Evolutionary conservation across 1,284 basidiomycete genomes (phyloP), one percentile per base, ranked within the genome.

Genomic region (Termitomyces sp.): DNA sequence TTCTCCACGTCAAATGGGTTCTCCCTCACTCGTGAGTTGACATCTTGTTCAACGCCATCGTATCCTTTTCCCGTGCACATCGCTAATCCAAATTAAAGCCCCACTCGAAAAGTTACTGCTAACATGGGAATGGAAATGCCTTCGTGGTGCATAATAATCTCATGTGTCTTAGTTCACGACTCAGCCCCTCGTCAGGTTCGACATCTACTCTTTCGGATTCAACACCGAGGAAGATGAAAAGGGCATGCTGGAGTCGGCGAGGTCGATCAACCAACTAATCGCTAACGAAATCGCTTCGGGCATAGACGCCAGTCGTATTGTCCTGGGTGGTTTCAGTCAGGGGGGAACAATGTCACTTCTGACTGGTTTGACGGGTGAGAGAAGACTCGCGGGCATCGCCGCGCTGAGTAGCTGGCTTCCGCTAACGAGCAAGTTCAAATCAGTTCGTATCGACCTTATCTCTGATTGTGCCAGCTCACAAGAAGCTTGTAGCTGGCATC

Each of bases 271-370:
- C 64, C 70, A 79, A 55, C 73, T 95, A 58, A 85, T 97, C 64
- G 77, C 81, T 13, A 76, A 78, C 3, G 94, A 96, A 68, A 75
- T 93, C 33, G 82, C 86, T 54, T 74, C 75, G 13, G 92, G 90
- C 26, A 82, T 88, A 50, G 77, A 83, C 5, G 72, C 86, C 26
- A 75, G 79, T 52, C 80, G 83, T 28, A 85, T 90, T 59, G 76
- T 94, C 15, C 70, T 96, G 28, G 92, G 91, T 33, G 94, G 94
- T 1, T 97, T 96, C 73, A 88, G 84, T 57, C 94, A 96, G 70
- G 94, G 93, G 39, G 90, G 79, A 15, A 83, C 86, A n/a, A 86
- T 94, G 74, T 78, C 84, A 5, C 74, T 93, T 33, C 71, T 94
- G 50, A 83, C 83, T 3, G 90, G 84, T 5, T 69, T 95, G 42